Evolutionary conservation across 2,329 filamentous ascomycete genomes (phyloP).

Genomic region (Simplicillium aogashimaense): DNA sequence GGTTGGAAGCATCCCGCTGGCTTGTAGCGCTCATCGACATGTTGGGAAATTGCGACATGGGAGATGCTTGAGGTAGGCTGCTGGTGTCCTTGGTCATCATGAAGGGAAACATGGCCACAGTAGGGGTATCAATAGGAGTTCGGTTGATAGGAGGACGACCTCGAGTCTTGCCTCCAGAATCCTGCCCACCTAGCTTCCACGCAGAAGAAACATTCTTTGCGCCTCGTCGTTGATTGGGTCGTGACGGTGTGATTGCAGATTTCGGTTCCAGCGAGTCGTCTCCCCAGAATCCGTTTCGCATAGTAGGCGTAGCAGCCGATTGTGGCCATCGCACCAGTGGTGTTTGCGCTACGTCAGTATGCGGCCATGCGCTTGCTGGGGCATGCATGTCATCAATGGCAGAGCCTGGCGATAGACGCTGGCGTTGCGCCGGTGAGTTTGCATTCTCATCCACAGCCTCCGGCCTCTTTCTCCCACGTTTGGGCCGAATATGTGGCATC

Average conservation of each 20-base stretch:
- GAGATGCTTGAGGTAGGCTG: no score
- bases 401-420: conserved; percentile 45
- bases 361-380: conserved; percentile 12
- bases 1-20: conserved; percentile 5
- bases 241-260: conserved; percentile 64
- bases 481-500: conserved; percentile 63
- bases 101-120: conserved; percentile 52
- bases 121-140: conserved; percentile 51
- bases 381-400: conserved; percentile 25
- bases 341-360: conserved; percentile 47
- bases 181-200: conserved; percentile 61
- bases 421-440: conserved; percentile 46
- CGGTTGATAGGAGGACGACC: conserved; percentile 69
- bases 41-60: no score
- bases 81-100: conserved; percentile 18
- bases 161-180: conserved; percentile 59
- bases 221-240: conserved; percentile 51
- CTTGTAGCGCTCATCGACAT: conserved; percentile 20
- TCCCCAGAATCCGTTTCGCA: conserved; percentile 39
- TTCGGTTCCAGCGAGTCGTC: conserved; percentile 52
- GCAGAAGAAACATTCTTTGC: conserved; percentile 82
- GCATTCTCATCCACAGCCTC: conserved; percentile 44
- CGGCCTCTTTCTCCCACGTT: conserved; percentile 51
- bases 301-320: conserved; percentile 64
- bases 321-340: conserved; percentile 63